Evolutionary conservation across 768 basidiomycete species (phyloP).

Genomic region (Suillus cothurnatus): DNA sequence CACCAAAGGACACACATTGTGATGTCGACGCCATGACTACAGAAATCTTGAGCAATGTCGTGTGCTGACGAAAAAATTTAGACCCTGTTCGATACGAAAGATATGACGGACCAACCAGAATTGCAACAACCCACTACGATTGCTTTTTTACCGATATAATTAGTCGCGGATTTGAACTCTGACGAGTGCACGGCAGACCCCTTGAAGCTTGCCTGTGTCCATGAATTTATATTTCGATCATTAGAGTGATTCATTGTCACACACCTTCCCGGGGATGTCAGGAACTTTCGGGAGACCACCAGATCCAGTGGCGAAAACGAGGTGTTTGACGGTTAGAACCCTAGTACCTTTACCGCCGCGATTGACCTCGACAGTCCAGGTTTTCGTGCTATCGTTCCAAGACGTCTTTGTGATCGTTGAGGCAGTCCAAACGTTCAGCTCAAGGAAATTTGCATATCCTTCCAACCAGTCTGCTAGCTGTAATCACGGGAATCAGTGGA

Average conservation of each 20-base stretch:
- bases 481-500: not conserved
- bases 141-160: constrained; percentile 62
- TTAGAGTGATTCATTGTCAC: not conserved
- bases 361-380: constrained; percentile 48
- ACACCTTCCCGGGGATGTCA: constrained; percentile 26
- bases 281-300: constrained; percentile 49
- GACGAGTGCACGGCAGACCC: constrained; percentile 58
- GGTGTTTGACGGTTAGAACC: constrained; percentile 46
- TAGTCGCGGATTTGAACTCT: constrained; percentile 47
- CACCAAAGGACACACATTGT: constrained; percentile 23
- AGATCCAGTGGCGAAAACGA: constrained; percentile 60
- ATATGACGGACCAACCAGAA: constrained; percentile 42
- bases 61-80: constrained; percentile 23
- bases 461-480: constrained; percentile 72
- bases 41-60: constrained; percentile 41
- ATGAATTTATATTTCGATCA: not conserved
- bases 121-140: constrained; percentile 71
- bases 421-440: constrained; percentile 66
- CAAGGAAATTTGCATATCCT: constrained; percentile 57
- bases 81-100: not conserved
- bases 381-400: constrained; percentile 39
- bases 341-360: constrained; percentile 35
- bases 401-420: constrained; percentile 41
- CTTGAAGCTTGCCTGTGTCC: constrained; percentile 48
- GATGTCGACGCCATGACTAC: constrained; percentile 31